phyloP scores from a whole-genome alignment of 2,329 filamentous ascomycete genomes.

The Annulohypoxylon truncatum region DNA sequence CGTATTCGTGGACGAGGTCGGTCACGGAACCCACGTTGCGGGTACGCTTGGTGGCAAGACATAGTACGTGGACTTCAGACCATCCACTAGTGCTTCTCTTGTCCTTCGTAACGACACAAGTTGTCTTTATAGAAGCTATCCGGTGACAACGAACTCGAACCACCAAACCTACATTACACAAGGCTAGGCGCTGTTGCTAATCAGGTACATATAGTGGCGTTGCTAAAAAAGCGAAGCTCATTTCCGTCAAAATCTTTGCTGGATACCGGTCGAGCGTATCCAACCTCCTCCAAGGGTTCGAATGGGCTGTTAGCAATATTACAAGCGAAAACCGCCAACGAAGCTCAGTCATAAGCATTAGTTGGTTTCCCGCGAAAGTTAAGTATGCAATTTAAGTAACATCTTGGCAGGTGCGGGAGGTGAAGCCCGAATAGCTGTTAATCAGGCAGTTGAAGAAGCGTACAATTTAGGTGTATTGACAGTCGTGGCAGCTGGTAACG shows the following conservation, averaged over 20 bases:
- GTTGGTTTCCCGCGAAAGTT: neutral
- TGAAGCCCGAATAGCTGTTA: conserved; percentile 50
- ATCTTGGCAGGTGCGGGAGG: neutral
- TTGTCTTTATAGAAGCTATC: neutral
- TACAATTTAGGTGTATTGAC: conserved; percentile 59
- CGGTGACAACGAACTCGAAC: neutral
- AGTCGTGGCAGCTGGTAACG: conserved; percentile 65
- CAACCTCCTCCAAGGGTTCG: conserved; percentile 41
- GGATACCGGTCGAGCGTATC: conserved; percentile 38
- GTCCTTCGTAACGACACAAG: too few relatives aligned
- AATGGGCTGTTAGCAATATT: conserved; percentile 33
- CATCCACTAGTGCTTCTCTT: neutral
- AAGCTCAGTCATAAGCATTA: conserved; percentile 32
- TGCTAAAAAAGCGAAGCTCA: conserved; percentile 41
- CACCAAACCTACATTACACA: neutral
- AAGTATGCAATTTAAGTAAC: neutral
- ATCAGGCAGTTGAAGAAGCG: conserved; percentile 59
- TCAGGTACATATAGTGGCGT: conserved; percentile 32
- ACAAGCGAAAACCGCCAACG: conserved; percentile 16
- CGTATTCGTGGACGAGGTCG: conserved; percentile 41
- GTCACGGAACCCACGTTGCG: conserved; percentile 54
- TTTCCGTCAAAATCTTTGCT: conserved; percentile 38
- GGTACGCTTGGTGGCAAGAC: conserved; percentile 36
- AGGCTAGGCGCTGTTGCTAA: conserved; percentile 6
- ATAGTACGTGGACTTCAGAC: conserved; percentile 26